Conservation (phyloP, 2,329 filamentous ascomycete species). For the Cercospora citrullina region DNA sequence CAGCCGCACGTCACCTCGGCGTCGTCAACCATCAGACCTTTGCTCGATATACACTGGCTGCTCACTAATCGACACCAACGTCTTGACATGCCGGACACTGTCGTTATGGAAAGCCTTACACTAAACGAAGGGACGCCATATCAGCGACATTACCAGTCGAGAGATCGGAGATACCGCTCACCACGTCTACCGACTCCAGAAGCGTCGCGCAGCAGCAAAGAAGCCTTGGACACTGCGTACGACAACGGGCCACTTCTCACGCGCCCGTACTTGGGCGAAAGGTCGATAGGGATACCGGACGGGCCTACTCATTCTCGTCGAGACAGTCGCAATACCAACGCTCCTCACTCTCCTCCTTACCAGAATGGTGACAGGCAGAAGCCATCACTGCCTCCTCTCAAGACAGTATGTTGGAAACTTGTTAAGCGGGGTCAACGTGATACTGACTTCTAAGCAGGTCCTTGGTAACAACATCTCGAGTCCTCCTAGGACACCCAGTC, state of each 20-base stretch:
- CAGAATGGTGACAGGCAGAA: slow-evolving; percentile 29
- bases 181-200: slow-evolving; percentile 37
- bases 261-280: slow-evolving; percentile 6
- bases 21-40: not conserved
- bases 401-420: slow-evolving; percentile 31
- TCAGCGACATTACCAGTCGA: slow-evolving; percentile 19
- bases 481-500: slow-evolving; percentile 36
- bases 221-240: slow-evolving; percentile 28
- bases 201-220: slow-evolving; percentile 34
- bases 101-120: slow-evolving; percentile 27
- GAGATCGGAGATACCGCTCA: slow-evolving; percentile 30
- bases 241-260: slow-evolving; percentile 13
- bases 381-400: slow-evolving; percentile 39
- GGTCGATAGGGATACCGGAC: slow-evolving; percentile 15
- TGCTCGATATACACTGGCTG: not conserved
- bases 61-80: not conserved
- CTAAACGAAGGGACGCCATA: slow-evolving; percentile 25
- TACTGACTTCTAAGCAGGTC: slow-evolving; percentile 25
- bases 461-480: slow-evolving; percentile 35
- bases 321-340: slow-evolving; percentile 28
- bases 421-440: not conserved
- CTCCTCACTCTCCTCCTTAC: slow-evolving; percentile 37
- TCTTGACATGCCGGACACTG: slow-evolving; percentile 5
- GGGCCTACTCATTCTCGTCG: slow-evolving; percentile 21
- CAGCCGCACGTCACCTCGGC: slow-evolving; percentile 16